Evolutionary conservation across 2,329 filamentous ascomycete genomes (phyloP).

Genomic region (Fusarium denticulatum): DNA sequence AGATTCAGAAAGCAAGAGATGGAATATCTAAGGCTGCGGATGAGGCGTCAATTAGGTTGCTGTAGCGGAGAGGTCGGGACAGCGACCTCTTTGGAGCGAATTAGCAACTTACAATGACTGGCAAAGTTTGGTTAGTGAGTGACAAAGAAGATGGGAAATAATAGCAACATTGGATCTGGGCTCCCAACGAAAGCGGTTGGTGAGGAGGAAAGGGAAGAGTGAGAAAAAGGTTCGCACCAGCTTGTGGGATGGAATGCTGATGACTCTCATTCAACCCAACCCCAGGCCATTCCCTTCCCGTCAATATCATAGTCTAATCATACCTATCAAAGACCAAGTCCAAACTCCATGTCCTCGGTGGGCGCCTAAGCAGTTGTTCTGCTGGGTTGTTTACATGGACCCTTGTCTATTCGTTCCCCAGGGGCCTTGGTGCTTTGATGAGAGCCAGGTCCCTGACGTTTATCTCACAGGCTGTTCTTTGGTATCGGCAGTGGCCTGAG

Average conservation of each 20-base stretch:
- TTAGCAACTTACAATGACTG: conserved; percentile 24
- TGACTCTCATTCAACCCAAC: conserved; percentile 11
- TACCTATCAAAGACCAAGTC: background rate
- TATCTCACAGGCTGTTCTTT: background rate
- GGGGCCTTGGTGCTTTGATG: conserved; percentile 31
- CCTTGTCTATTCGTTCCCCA: conserved; percentile 29
- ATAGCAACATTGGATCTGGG: background rate
- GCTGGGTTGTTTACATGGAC: conserved; percentile 34
- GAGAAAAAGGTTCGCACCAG: conserved; percentile 21
- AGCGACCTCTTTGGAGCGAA: background rate
- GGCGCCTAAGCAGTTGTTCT: conserved; percentile 27
- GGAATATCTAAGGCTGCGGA: conserved; percentile 26
- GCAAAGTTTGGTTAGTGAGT: conserved; percentile 16
- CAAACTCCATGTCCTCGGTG: conserved; percentile 4
- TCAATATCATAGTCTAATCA: conserved; percentile 2
- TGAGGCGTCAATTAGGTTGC: conserved; percentile 10
- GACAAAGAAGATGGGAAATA: conserved; percentile 9
- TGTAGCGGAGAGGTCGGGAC: conserved; percentile 10
- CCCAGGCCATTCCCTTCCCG: conserved; percentile 27
- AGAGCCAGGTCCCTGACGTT: conserved; percentile 35
- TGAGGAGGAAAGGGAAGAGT: conserved; percentile 8
- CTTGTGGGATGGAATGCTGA: conserved; percentile 32
- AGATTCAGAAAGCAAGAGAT: conserved; percentile 24
- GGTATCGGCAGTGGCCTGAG: conserved; percentile 3
- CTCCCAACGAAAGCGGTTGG: conserved; percentile 23